Conservation (phyloP, 2,329 filamentous ascomycete species). For the Westerdykella aurantiaca region DNA sequence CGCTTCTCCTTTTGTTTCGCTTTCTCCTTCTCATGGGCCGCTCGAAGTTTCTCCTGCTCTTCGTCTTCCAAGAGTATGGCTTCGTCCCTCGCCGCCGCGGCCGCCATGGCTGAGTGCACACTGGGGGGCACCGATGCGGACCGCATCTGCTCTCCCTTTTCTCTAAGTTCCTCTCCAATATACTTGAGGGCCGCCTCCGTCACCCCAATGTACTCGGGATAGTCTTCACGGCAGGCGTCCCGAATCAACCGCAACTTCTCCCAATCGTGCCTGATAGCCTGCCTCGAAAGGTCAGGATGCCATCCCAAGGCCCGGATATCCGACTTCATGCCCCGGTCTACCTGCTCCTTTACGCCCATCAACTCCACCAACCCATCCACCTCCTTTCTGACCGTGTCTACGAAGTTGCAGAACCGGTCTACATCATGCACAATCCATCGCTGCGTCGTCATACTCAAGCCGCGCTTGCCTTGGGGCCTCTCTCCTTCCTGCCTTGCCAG, state of each 20-base stretch:
- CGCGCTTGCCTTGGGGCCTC: conserved; percentile 30
- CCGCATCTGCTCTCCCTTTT: background rate
- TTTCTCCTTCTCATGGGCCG: conserved; percentile 1
- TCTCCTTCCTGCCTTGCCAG: conserved; percentile 24
- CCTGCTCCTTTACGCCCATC: conserved; percentile 40
- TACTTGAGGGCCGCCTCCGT: conserved; percentile 41
- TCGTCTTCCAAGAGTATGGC: background rate
- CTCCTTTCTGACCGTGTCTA: conserved; percentile 38
- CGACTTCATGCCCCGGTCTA: conserved; percentile 41
- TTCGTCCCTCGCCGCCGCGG: too few species aligned
- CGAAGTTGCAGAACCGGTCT: conserved; percentile 38
- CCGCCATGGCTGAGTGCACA: too few species aligned
- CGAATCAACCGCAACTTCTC: conserved; percentile 42
- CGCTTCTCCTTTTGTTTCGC: background rate
- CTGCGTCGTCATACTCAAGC: conserved; percentile 30
- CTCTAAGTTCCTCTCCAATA: conserved; percentile 34
- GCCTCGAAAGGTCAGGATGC: conserved; percentile 42
- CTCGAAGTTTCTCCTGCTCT: background rate
- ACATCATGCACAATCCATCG: conserved; percentile 42
- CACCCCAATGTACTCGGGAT: conserved; percentile 42
- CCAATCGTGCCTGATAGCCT: conserved; percentile 28
- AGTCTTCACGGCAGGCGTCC: conserved; percentile 40
- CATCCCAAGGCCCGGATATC: conserved; percentile 46
- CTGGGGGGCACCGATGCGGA: background rate
- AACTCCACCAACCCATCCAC: conserved; percentile 42